Base-by-base conservation (phyloP, 371 early-diverging fungal species). In the Sporodiniella umbellata region DNA sequence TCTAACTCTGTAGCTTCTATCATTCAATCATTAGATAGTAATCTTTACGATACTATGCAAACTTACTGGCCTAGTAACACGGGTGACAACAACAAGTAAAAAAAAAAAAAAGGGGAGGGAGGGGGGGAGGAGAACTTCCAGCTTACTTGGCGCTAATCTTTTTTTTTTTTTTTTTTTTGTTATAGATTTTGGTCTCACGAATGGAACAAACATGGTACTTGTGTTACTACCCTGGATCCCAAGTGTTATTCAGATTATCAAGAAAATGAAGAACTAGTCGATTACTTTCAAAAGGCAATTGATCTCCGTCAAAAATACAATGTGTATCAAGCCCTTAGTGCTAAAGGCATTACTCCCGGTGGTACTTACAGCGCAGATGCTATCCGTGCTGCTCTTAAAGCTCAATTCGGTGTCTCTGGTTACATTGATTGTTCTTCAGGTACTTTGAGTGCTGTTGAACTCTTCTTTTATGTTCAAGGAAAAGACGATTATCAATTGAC, bases 201-300 rank as follows among this genome's bases (percentile, higher is more conserved):
- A 81, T 33, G 61, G 69, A 42, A 81, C 80, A 48, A 70, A 35
- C 75, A 75, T 48, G 75, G 75, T n/a, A 75, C 68, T 21, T 75
- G 75, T 48, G 60, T 75, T 8, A 62, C 60, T n/a, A 75, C 70
- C 0, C 26, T 68, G 18, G 48, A 56, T 37, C 66, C 70, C 8
- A 30, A 38, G 11, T 75, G 75, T 26, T 64, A 68, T 3, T 8
- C 8, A n/a, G n/a, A 35, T 14, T 35, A 35, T 14, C 14, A 35
- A 35, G 35, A 35, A 2, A n/a, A n/a, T 35, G 35, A 35, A 35
- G 37, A 66, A 55, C 8, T 51, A 51, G 18, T 23, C 43, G 2
- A 54, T 56, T 47, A 45, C 45, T n/a, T 40, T 8, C 42, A 23
- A 10, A 35, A 35, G 15, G 35, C 35, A 6, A 35, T 35, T 8